These are phyloP conservation scores for Trichoderma sp. DNA, from an alignment of 2,329 filamentous ascomycete species.

Conservation along the genomic window DNA sequence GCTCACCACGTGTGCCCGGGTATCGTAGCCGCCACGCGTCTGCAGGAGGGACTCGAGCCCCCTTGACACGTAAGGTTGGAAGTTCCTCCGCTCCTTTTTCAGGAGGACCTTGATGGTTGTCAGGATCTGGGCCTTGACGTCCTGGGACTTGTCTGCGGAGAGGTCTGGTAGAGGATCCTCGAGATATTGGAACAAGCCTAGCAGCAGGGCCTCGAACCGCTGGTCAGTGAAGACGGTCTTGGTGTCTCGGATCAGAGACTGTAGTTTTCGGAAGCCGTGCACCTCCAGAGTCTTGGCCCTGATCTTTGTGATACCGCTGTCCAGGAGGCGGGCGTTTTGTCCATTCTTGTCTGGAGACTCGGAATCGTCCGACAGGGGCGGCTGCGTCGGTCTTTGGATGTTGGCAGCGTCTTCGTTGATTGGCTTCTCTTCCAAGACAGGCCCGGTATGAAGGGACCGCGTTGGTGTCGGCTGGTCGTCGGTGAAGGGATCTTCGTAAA, in stretches of 20 bases:
- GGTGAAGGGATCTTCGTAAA: slow-evolving; percentile 62
- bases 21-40: slow-evolving; percentile 64
- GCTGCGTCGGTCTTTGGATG: slow-evolving; percentile 27
- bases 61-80: slow-evolving; percentile 64
- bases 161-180: slow-evolving; percentile 56
- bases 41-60: slow-evolving; percentile 65
- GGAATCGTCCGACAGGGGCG: slow-evolving; percentile 23
- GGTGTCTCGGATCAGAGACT: slow-evolving; percentile 68
- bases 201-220: slow-evolving; percentile 64
- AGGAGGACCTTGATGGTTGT: slow-evolving; percentile 71
- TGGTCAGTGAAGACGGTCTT: slow-evolving; percentile 62
- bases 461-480: slow-evolving; percentile 46
- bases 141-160: slow-evolving; percentile 62
- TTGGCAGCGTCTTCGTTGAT: slow-evolving; percentile 53
- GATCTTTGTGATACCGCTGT: slow-evolving; percentile 72
- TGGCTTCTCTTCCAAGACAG: slow-evolving; percentile 58
- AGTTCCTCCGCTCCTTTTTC: slow-evolving; percentile 62
- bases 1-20: slow-evolving; percentile 66
- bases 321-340: slow-evolving; percentile 61
- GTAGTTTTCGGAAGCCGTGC: slow-evolving; percentile 75
- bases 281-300: slow-evolving; percentile 70
- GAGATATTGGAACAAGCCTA: slow-evolving; percentile 69
- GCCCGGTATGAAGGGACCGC: slow-evolving; percentile 40
- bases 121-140: slow-evolving; percentile 71
- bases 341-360: slow-evolving; percentile 48